phyloP scores from a whole-genome alignment of 2,329 filamentous ascomycete species.

The Cordyceps militaris region DNA sequence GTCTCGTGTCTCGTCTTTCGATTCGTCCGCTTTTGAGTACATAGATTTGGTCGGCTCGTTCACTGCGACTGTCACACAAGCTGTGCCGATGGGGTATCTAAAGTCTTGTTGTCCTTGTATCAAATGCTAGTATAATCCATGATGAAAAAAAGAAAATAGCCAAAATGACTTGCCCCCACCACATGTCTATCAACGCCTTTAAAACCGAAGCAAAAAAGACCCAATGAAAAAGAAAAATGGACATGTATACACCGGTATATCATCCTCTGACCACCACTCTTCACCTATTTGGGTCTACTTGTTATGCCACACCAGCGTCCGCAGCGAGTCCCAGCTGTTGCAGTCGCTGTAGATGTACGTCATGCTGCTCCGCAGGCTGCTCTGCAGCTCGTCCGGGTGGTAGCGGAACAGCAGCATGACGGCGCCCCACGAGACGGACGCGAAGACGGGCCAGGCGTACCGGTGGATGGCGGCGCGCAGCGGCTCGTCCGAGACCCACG shows the following conservation, averaged over 20 bases:
- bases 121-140: no score
- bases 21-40: no score
- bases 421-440: conserved; percentile 79
- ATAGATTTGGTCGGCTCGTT: no score
- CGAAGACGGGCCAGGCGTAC: conserved; percentile 90
- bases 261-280: background rate
- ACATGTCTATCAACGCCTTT: background rate
- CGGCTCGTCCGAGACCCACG: conserved; percentile 42
- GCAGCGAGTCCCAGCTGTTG: conserved; percentile 79
- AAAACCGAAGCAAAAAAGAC: no score
- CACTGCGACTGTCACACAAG: no score
- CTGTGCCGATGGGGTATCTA: no score
- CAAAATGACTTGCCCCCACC: background rate
- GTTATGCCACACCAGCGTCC: conserved; percentile 83
- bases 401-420: conserved; percentile 95
- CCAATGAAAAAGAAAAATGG: no score
- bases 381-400: conserved; percentile 86
- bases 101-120: no score
- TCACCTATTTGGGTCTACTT: conserved; percentile 40
- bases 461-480: conserved; percentile 46
- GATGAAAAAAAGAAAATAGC: no score
- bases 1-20: no score
- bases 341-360: conserved; percentile 91
- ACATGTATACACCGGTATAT: background rate
- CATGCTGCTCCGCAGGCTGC: conserved; percentile 91